Conservation (phyloP, 2,329 filamentous ascomycete genomes). For the Diaporthe caulivora region DNA sequence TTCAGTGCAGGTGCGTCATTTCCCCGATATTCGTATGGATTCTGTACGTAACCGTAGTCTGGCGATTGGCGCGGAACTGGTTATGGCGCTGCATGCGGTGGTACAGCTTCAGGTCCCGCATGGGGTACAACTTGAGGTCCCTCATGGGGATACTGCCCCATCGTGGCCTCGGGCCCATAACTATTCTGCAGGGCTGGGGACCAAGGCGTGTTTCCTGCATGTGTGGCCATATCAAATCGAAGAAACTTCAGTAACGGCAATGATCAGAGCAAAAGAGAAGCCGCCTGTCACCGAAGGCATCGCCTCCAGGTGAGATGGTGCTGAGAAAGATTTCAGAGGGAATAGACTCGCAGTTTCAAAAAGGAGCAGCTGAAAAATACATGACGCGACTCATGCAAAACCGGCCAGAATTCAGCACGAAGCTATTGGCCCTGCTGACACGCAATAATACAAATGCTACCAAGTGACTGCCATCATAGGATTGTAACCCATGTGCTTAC, state of each 20-base stretch:
- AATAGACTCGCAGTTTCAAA: neutral
- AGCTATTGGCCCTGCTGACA: neutral
- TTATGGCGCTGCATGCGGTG: neutral
- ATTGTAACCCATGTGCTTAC: conserved; percentile 3
- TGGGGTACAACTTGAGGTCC: conserved; percentile 4
- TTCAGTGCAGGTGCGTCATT: neutral
- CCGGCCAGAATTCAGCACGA: neutral
- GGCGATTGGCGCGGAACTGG: neutral
- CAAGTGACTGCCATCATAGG: neutral
- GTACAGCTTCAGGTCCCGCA: neutral
- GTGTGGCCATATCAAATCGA: neutral
- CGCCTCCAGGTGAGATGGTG: neutral
- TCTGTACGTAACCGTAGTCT: neutral
- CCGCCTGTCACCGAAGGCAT: neutral
- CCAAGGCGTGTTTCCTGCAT: neutral
- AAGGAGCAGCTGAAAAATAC: conserved; percentile 14
- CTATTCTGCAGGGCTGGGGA: conserved; percentile 2
- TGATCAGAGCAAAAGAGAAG: neutral
- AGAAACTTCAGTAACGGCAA: too few relatives aligned
- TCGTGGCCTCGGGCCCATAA: neutral
- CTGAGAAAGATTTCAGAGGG: neutral
- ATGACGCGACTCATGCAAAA: neutral
- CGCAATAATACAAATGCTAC: neutral
- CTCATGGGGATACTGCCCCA: neutral
- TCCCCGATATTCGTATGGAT: conserved; percentile 1